Evolutionary conservation across 179 eudicot species (phyloP).

Genomic region (Beta lomatogona): DNA sequence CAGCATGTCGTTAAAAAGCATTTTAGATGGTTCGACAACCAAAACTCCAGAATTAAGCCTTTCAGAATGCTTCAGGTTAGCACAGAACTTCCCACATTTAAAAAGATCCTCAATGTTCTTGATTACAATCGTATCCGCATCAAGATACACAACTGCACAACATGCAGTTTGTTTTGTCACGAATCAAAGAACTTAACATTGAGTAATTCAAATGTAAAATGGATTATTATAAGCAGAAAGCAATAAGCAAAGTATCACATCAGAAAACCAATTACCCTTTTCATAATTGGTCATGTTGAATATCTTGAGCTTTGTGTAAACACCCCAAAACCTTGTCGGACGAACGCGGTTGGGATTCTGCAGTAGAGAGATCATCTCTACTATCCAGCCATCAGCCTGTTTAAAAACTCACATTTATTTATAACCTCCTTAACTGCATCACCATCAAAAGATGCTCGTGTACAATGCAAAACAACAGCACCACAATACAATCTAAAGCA

Average conservation of each 20-base stretch:
- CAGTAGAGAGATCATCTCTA: constrained; percentile 75
- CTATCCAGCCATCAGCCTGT: constrained; percentile 99
- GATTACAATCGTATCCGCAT: constrained; percentile 95
- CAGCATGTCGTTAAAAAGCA: constrained; percentile 83
- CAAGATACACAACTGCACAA: constrained; percentile 92
- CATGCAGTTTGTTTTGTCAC: background rate
- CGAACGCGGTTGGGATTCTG: constrained; percentile 89
- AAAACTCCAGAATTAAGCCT: constrained; percentile 95
- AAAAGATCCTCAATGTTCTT: constrained; percentile 88
- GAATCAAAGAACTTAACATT: background rate
- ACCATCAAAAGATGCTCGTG: constrained; percentile 29
- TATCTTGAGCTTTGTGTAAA: constrained; percentile 95
- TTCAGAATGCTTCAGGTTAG: constrained; percentile 97
- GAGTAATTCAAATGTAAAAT: background rate
- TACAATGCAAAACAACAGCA: constrained; percentile 2
- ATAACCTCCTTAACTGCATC: constrained; percentile 50
- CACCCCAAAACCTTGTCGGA: constrained; percentile 97
- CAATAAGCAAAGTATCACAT: background rate
- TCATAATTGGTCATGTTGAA: constrained; percentile 89
- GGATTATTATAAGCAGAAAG: background rate
- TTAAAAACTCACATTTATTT: constrained; percentile 26
- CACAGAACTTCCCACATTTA: constrained; percentile 91
- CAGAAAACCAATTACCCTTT: constrained; percentile 59
- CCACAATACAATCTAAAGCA: background rate
- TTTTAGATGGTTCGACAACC: constrained; percentile 92